Evolutionary conservation across 768 basidiomycete genomes (phyloP).

Genomic region (Pleurotus citrinopileatus): DNA sequence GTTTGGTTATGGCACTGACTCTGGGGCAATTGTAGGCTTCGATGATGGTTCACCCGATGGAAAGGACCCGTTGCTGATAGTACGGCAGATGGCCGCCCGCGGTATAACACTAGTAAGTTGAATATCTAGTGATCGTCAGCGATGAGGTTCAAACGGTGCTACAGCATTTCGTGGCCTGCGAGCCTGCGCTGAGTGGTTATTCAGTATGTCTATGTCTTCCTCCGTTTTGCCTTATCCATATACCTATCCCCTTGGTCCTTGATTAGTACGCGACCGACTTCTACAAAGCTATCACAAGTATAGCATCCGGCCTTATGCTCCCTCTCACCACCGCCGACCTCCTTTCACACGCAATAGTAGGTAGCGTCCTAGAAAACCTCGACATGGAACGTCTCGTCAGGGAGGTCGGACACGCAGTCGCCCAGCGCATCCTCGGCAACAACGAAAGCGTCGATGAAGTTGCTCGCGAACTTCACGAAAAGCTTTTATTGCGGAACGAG

Average conservation of each 20-base stretch:
- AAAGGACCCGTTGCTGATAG: slow-evolving; percentile 84
- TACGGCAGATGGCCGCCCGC: slow-evolving; percentile 82
- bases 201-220: slow-evolving; percentile 49
- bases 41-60: slow-evolving; percentile 95
- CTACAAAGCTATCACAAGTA: slow-evolving; percentile 87
- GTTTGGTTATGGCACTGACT: slow-evolving; percentile 14
- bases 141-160: slow-evolving; percentile 8
- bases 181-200: slow-evolving; percentile 92
- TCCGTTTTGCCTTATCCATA: slow-evolving; percentile 2
- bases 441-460: slow-evolving; percentile 97
- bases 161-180: slow-evolving; percentile 99
- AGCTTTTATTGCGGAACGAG: slow-evolving; percentile 86
- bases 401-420: slow-evolving; percentile 93
- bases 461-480: slow-evolving; percentile 90
- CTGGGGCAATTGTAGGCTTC: slow-evolving; percentile 54
- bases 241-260: neutral
- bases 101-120: slow-evolving; percentile 84
- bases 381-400: slow-evolving; percentile 97
- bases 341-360: slow-evolving; percentile 93
- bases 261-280: slow-evolving; percentile 87
- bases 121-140: neutral
- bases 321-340: slow-evolving; percentile 94
- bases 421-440: slow-evolving; percentile 86
- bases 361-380: slow-evolving; percentile 93
- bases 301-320: slow-evolving; percentile 95